Conservation (phyloP, 768 basidiomycete genomes). For the Clitopilus hobsonii region DNA sequence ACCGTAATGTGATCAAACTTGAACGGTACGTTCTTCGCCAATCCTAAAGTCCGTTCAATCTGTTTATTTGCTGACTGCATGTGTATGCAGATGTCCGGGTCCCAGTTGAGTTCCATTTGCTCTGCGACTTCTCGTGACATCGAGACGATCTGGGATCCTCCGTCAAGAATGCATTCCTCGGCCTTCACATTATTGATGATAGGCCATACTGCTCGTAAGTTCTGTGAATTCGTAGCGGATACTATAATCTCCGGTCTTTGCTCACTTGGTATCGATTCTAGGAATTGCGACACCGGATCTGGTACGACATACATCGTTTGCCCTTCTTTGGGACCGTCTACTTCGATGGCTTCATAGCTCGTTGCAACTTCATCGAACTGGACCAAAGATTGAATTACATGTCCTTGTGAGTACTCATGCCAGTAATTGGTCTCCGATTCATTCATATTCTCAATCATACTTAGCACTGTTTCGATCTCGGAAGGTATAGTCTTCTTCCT, state of each 20-base stretch:
- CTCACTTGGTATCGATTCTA: not conserved
- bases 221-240: not conserved
- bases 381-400: no score
- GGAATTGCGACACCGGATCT: not conserved
- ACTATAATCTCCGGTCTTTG: not conserved
- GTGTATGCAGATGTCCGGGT: not conserved
- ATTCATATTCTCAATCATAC: no score
- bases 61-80: slow-evolving; percentile 1
- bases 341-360: no score
- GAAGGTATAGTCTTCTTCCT: no score
- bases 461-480: no score
- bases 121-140: not conserved
- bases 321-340: no score
- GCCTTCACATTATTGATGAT: not conserved
- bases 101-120: not conserved
- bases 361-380: no score
- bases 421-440: no score
- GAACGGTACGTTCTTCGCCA: slow-evolving; percentile 9
- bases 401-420: no score
- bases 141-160: not conserved
- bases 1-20: slow-evolving; percentile 7
- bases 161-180: not conserved
- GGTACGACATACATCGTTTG: no score
- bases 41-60: slow-evolving; percentile 1
- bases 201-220: not conserved